Evolutionary conservation across 129 eudicot species (phyloP).

Genomic region (Solidago caesia): DNA sequence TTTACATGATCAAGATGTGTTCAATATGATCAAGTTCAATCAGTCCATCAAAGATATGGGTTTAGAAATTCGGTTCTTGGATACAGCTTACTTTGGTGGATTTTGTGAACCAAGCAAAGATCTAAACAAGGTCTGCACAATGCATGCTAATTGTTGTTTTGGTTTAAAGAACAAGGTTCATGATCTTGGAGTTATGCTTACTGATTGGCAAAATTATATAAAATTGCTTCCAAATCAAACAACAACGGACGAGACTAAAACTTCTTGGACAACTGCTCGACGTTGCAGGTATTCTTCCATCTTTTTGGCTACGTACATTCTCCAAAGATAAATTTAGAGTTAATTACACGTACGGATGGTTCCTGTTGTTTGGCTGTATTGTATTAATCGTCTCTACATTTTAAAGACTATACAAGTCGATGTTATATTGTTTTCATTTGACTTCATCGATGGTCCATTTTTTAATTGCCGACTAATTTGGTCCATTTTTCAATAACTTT

Average conservation of each 20-base stretch:
- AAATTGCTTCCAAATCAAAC: neutral
- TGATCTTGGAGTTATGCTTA: slow-evolving; percentile 18
- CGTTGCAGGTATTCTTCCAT: slow-evolving; percentile 18
- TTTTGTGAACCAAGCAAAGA: slow-evolving; percentile 21
- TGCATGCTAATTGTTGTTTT: slow-evolving; percentile 32
- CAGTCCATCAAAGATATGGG: neutral
- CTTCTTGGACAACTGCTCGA: slow-evolving; percentile 25
- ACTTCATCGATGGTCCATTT: no score
- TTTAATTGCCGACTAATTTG: no score
- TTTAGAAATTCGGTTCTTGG: slow-evolving; percentile 18
- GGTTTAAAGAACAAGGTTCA: slow-evolving; percentile 27
- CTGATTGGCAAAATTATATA: slow-evolving; percentile 21
- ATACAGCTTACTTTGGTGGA: slow-evolving; percentile 27
- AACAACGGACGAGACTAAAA: neutral
- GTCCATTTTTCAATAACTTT: no score
- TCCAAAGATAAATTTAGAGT: no score
- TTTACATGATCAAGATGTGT: slow-evolving; percentile 22
- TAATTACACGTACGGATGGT: no score
- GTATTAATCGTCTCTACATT: no score
- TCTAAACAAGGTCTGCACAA: slow-evolving; percentile 27
- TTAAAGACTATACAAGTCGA: no score
- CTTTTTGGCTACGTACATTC: neutral
- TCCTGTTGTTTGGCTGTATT: no score
- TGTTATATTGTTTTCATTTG: no score
- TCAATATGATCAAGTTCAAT: slow-evolving; percentile 18